A percentile compares a stretch with the other conserved stretches of the same genome.
These are phyloP conservation scores for Aspergillus versicolor DNA, from an alignment of 2,329 filamentous ascomycete species.

Conservation along the genomic window DNA sequence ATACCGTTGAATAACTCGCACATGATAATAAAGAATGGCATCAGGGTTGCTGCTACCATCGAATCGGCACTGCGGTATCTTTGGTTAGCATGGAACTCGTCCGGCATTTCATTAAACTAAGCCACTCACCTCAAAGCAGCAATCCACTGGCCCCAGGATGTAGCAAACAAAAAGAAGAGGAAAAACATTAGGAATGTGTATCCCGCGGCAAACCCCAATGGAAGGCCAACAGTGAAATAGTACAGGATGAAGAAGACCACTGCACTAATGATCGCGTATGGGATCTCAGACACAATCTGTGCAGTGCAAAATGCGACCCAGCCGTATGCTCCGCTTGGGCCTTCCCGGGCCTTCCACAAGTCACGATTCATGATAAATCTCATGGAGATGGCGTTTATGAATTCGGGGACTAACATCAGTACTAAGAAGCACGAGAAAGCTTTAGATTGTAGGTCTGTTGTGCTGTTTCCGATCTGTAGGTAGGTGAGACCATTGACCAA, in stretches of 20 bases:
- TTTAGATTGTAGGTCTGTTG: conserved; percentile 66
- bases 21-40: conserved; percentile 79
- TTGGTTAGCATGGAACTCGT: not conserved
- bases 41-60: conserved; percentile 74
- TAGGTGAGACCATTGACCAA: conserved; percentile 75
- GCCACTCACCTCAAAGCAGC: conserved; percentile 63
- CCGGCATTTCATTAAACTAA: not conserved
- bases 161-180: conserved; percentile 70
- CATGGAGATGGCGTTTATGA: conserved; percentile 68
- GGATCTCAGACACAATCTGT: conserved; percentile 67
- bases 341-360: conserved; percentile 67
- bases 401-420: conserved; percentile 62
- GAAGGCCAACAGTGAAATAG: conserved; percentile 70
- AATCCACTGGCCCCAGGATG: conserved; percentile 75
- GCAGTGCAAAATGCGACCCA: conserved; percentile 70
- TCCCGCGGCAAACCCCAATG: conserved; percentile 61
- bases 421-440: conserved; percentile 68
- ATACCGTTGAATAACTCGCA: conserved; percentile 87
- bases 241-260: conserved; percentile 68
- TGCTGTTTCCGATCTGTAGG: conserved; percentile 62
- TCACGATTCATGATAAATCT: conserved; percentile 69
- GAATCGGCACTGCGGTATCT: conserved; percentile 42
- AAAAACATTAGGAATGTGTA: conserved; percentile 73
- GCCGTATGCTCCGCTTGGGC: conserved; percentile 68
- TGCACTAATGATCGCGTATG: conserved; percentile 60